Percentiles rank a stretch among this genome's conserved stretches.
Evolutionary conservation across 371 early-diverging fungal species (phyloP).

Genomic region (Lichtheimia ornata): DNA sequence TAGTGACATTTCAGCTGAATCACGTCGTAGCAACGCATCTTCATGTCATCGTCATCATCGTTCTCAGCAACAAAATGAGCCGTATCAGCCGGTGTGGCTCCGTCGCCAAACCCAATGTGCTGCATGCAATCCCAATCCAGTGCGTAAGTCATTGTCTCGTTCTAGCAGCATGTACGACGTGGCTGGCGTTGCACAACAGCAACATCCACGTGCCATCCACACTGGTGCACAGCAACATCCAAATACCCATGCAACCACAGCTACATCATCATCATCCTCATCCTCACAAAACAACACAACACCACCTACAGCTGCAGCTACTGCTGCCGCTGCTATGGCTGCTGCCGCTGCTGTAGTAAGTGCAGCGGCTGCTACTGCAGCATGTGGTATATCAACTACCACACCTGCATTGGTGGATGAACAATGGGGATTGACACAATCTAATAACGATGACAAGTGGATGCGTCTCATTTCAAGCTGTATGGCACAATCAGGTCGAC

Average conservation of each 20-base stretch:
- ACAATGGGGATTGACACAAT: background rate
- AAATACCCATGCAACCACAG: constrained; percentile 7
- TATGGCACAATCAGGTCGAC: constrained; percentile 11
- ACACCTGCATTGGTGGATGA: background rate
- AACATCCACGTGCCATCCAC: background rate
- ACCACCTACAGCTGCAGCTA: constrained; percentile 9
- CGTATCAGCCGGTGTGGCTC: constrained; percentile 19
- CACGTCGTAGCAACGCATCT: constrained; percentile 16
- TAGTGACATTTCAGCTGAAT: constrained; percentile 16
- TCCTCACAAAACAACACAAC: constrained; percentile 1
- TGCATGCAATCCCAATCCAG: constrained; percentile 22
- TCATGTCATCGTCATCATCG: no score
- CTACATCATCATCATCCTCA: constrained; percentile 12
- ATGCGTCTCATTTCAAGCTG: constrained; percentile 7
- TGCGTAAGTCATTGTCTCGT: constrained; percentile 15
- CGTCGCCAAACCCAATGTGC: constrained; percentile 23
- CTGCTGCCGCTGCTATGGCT: constrained; percentile 9
- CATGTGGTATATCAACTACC: background rate
- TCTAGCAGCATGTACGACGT: constrained; percentile 20
- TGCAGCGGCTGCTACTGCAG: constrained; percentile 12
- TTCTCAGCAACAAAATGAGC: no score
- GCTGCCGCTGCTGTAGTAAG: constrained; percentile 12
- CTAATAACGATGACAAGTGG: constrained; percentile 6
- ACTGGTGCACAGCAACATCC: constrained; percentile 2
- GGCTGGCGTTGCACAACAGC: constrained; percentile 8